These are phyloP conservation scores for Daedaleopsis sinensis DNA, from an alignment of 768 basidiomycete species.

Conservation along the genomic window DNA sequence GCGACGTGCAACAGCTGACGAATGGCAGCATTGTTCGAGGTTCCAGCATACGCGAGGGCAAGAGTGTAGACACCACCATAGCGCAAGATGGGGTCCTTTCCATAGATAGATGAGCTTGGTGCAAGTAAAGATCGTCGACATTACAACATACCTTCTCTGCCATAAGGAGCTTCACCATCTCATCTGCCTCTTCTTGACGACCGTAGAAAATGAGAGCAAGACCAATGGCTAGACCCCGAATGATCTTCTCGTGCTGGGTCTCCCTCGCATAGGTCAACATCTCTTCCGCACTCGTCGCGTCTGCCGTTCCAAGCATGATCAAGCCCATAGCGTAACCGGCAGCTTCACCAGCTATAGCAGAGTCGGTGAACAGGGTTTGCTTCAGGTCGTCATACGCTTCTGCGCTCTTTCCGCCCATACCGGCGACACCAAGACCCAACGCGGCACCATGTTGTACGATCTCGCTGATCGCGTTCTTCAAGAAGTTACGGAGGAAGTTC, in stretches of 20 bases:
- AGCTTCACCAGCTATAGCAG: constrained; percentile 94
- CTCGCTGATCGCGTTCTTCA: constrained; percentile 78
- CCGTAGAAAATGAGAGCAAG: constrained; percentile 92
- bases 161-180: constrained; percentile 74
- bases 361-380: constrained; percentile 86
- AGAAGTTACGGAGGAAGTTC: constrained; percentile 75
- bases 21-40: constrained; percentile 91
- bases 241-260: constrained; percentile 99
- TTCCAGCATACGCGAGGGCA: constrained; percentile 95
- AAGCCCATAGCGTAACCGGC: constrained; percentile 98
- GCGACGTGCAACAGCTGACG: constrained; percentile 92
- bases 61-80: constrained; percentile 98
- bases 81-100: constrained; percentile 88
- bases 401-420: constrained; percentile 87
- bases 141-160: constrained; percentile 76
- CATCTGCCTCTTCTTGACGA: constrained; percentile 89
- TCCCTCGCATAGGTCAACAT: constrained; percentile 97
- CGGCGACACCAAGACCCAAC: constrained; percentile 93
- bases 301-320: constrained; percentile 95
- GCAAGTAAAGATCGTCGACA: not conserved
- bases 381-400: constrained; percentile 94
- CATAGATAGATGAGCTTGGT: constrained; percentile 7
- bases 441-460: constrained; percentile 98
- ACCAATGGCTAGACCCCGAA: constrained; percentile 92
- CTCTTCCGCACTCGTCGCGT: constrained; percentile 78